Conservation (phyloP, 805 yeast species). For the Cephaloascus albidus region DNA sequence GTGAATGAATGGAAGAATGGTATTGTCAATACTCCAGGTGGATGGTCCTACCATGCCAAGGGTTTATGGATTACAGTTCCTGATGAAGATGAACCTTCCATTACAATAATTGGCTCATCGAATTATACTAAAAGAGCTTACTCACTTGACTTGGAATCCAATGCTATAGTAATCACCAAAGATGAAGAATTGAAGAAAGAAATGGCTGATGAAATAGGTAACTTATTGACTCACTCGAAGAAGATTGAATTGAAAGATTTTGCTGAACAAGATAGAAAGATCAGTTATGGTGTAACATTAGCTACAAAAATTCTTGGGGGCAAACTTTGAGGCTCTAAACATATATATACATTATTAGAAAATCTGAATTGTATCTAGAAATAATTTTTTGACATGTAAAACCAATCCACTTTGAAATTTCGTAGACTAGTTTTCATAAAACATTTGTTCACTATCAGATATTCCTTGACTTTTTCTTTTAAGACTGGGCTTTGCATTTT, state of each 20-base stretch:
- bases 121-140: constrained; percentile 91
- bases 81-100: constrained; percentile 38
- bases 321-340: constrained; percentile 23
- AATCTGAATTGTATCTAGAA: too few relatives aligned
- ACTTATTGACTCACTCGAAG: constrained; percentile 45
- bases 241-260: constrained; percentile 54
- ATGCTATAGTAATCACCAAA: constrained; percentile 69
- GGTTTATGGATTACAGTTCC: constrained; percentile 80
- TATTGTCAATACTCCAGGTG: constrained; percentile 65
- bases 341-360: constrained; percentile 1
- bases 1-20: constrained; percentile 87
- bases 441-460: too few relatives aligned
- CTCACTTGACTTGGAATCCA: constrained; percentile 78
- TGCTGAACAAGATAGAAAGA: constrained; percentile 42
- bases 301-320: constrained; percentile 60
- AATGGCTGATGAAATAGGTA: constrained; percentile 56
- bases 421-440: constrained; percentile 4
- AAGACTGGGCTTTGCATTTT: neutral
- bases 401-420: too few relatives aligned
- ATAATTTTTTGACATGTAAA: too few relatives aligned
- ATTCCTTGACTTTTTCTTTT: neutral
- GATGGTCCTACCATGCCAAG: constrained; percentile 98
- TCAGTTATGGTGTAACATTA: constrained; percentile 52
- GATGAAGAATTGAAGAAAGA: constrained; percentile 46
- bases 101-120: constrained; percentile 85